Percentiles rank a stretch among this genome's conserved stretches.
These are phyloP conservation scores for Fraxinus velutina DNA, from an alignment of 305 asterid species.

Conservation along the genomic window DNA sequence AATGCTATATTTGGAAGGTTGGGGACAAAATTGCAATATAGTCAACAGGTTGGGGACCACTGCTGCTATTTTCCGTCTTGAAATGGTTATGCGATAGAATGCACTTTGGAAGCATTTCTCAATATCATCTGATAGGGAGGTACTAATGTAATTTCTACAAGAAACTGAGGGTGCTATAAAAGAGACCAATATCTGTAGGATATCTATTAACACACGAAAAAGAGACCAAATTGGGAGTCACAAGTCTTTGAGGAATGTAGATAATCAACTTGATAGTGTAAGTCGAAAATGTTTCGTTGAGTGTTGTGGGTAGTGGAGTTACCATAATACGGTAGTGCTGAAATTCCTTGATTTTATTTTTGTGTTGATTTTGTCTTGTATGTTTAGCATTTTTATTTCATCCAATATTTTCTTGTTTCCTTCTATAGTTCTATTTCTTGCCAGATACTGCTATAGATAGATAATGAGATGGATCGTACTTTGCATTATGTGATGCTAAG, in stretches of 20 bases:
- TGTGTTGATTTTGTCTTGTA: neutral
- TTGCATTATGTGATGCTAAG: neutral
- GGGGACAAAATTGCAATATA: neutral
- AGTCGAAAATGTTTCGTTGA: neutral
- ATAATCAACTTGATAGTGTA: neutral
- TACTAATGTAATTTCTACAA: neutral
- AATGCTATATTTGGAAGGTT: neutral
- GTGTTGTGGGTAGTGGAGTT: neutral
- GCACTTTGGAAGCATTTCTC: neutral
- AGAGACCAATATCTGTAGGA: neutral
- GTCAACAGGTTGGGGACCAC: neutral
- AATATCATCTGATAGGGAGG: neutral
- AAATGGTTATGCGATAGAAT: neutral
- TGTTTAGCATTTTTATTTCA: neutral
- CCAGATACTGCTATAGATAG: neutral
- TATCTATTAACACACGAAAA: neutral
- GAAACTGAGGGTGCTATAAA: neutral
- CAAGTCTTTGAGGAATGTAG: neutral
- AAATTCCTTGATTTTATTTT: neutral
- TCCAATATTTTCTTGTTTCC: slow-evolving; percentile 4
- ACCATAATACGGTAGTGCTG: neutral
- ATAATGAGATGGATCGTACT: neutral
- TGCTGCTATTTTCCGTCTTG: neutral
- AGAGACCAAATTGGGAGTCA: neutral
- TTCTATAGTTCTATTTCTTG: neutral